These are phyloP conservation scores for Floccularia luteovirens DNA, from an alignment of 768 basidiomycete genomes.

Conservation along the genomic window DNA sequence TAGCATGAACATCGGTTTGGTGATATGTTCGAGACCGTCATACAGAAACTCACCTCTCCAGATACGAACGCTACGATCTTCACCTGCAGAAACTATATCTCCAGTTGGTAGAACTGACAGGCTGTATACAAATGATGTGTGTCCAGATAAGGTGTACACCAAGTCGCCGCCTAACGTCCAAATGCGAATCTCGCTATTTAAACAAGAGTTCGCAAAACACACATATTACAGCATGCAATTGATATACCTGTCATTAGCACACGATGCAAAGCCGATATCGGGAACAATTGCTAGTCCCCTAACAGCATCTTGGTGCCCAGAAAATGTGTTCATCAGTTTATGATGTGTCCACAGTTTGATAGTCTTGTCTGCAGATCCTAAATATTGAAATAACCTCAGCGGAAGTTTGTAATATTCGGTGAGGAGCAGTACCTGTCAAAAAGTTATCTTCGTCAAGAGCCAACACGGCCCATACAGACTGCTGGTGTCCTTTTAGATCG, in stretches of 20 bases:
- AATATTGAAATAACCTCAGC: not conserved
- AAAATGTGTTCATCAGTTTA: constrained; percentile 67
- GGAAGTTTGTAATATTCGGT: not conserved
- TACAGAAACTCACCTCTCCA: constrained; percentile 65
- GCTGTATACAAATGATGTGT: constrained; percentile 96
- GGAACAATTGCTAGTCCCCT: constrained; percentile 75
- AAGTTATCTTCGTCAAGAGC: constrained; percentile 69
- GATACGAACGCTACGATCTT: constrained; percentile 87
- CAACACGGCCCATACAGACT: constrained; percentile 92
- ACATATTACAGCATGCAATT: not conserved
- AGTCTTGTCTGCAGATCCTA: constrained; percentile 91
- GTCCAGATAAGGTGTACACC: constrained; percentile 78
- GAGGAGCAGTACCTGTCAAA: constrained; percentile 62
- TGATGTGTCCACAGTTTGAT: constrained; percentile 85
- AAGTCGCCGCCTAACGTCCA: constrained; percentile 83
- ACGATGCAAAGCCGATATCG: constrained; percentile 91
- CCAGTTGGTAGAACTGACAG: constrained; percentile 77
- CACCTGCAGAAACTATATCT: constrained; percentile 83
- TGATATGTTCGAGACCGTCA: not conserved
- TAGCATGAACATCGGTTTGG: constrained; percentile 14
- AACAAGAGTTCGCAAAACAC: too few relatives aligned
- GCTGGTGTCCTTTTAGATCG: constrained; percentile 78
- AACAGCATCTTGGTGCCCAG: constrained; percentile 89
- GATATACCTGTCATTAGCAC: constrained; percentile 84
- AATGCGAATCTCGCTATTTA: constrained; percentile 75